phyloP scores from a whole-genome alignment of 2,329 filamentous ascomycete species.

The Erysiphe pulchra region DNA sequence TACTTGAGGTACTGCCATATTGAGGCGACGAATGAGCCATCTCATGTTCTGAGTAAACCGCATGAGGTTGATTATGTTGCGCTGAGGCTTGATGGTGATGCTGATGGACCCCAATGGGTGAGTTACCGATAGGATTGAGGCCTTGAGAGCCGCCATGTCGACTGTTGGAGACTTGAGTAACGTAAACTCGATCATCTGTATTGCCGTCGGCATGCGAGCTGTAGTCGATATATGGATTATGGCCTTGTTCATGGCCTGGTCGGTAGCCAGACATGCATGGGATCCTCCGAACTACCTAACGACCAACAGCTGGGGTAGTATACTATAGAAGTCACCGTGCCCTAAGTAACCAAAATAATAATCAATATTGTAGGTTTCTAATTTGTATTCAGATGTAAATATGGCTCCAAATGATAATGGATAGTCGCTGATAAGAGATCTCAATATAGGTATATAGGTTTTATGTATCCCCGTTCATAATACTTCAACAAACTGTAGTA shows the following conservation, averaged over 20 bases:
- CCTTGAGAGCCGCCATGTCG: constrained; percentile 12
- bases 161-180: constrained; percentile 17
- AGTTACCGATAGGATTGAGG: constrained; percentile 10
- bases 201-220: constrained; percentile 40
- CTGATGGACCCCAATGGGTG: constrained; percentile 20
- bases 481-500: background rate
- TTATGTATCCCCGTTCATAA: too few relatives aligned
- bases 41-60: constrained; percentile 29
- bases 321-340: background rate
- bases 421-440: background rate
- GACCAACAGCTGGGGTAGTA: background rate
- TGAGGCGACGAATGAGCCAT: constrained; percentile 24
- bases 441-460: background rate
- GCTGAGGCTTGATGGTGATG: constrained; percentile 21
- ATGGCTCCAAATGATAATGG: too few relatives aligned
- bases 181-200: constrained; percentile 37
- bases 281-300: constrained; percentile 35
- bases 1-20: constrained; percentile 22
- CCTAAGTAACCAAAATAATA: background rate
- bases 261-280: constrained; percentile 39
- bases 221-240: constrained; percentile 46
- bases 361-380: too few relatives aligned
- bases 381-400: too few relatives aligned
- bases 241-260: constrained; percentile 24
- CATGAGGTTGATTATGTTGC: constrained; percentile 21